Percentiles rank a stretch among this genome's conserved stretches.
Evolutionary conservation across 257 asterid species (phyloP).

Genomic region (Solanum lycopersicoides): DNA sequence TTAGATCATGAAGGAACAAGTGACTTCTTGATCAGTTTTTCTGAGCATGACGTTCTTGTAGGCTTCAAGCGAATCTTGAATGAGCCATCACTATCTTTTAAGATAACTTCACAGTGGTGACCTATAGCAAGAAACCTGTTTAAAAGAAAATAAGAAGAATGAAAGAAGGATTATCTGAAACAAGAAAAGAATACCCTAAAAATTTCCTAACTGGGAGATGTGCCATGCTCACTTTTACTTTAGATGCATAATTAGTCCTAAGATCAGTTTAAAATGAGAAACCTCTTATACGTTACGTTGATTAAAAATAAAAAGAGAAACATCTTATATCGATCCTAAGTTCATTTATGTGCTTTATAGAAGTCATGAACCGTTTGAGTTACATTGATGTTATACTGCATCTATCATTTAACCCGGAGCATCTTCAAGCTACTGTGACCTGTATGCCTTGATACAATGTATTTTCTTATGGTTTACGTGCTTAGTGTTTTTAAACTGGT

Average conservation of each 20-base stretch:
- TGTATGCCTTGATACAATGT: neutral
- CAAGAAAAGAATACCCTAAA: neutral
- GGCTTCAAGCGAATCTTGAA: neutral
- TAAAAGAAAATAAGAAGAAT: neutral
- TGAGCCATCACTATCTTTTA: neutral
- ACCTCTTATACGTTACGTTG: neutral
- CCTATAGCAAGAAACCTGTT: neutral
- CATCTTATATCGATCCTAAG: neutral
- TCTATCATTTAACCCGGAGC: neutral
- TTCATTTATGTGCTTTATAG: neutral
- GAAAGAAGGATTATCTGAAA: neutral
- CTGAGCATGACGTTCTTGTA: neutral
- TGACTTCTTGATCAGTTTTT: neutral
- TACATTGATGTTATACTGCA: neutral
- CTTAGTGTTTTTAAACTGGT: neutral
- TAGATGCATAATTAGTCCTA: neutral
- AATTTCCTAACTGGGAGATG: neutral
- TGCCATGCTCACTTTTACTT: neutral
- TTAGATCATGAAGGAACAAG: neutral
- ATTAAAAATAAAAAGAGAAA: neutral
- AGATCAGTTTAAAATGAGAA: neutral
- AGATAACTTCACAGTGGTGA: neutral
- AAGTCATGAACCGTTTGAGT: neutral
- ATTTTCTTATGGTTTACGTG: neutral
- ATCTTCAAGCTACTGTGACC: neutral